Conservation (phyloP, 768 basidiomycete species). For the Phaffia tasmanica region DNA sequence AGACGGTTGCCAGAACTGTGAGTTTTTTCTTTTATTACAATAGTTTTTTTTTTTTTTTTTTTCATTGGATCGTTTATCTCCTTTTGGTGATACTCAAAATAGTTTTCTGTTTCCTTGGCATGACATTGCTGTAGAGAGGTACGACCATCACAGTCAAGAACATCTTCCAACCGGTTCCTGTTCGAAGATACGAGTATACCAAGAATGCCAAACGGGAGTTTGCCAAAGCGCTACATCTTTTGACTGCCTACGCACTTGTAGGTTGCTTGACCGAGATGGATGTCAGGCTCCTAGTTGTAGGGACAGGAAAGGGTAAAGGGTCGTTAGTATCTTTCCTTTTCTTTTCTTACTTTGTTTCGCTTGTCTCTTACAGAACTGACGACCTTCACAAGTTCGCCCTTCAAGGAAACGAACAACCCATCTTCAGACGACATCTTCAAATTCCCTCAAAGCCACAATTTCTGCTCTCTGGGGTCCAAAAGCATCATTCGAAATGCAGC, state of each 20-base stretch:
- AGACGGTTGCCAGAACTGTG: slow-evolving; percentile 68
- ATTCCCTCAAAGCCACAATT: slow-evolving; percentile 53
- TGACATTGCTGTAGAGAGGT: slow-evolving; percentile 71
- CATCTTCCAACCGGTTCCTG: slow-evolving; percentile 72
- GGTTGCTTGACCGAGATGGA: slow-evolving; percentile 42
- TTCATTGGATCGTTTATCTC: background rate
- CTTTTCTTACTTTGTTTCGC: background rate
- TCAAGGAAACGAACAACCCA: slow-evolving; percentile 46
- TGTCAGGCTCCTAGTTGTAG: background rate
- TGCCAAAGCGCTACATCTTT: slow-evolving; percentile 63
- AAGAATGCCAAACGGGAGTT: slow-evolving; percentile 82
- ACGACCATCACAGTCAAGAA: slow-evolving; percentile 65
- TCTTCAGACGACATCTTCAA: slow-evolving; percentile 59
- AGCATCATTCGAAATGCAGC: slow-evolving; percentile 59
- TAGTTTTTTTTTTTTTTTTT: background rate
- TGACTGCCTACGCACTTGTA: slow-evolving; percentile 81
- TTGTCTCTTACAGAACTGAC: background rate
- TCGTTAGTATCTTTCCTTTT: background rate
- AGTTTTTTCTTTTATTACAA: slow-evolving; percentile 27
- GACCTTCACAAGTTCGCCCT: background rate
- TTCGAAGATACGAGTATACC: slow-evolving; percentile 82
- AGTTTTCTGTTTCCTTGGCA: background rate
- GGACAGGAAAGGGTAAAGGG: background rate
- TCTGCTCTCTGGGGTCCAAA: slow-evolving; percentile 76
- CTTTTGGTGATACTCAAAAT: background rate